Evolutionary conservation across 2,329 filamentous ascomycete species (phyloP), one percentile per base, ranked within the genome.

Genomic region (Aspergillus transmontanensis): DNA sequence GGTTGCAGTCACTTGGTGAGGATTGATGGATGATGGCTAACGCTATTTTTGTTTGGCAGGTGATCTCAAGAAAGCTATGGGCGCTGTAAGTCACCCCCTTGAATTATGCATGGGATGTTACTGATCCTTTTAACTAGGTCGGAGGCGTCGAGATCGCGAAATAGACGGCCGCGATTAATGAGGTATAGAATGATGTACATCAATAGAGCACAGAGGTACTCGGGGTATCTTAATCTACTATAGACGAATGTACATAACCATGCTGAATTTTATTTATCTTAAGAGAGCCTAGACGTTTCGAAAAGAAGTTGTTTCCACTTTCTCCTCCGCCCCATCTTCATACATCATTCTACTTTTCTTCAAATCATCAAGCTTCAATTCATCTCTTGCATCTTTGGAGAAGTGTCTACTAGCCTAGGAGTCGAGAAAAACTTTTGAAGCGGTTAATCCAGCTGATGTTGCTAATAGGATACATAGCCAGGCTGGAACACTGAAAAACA

Each of bases 121-220:
- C 16, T 41, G 16, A 80, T 79, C 84, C 1, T 79, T 41, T 36
- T 7, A 0, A 41, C 39, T 93, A 6, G 89, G 89, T 61, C 19
- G 89, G 89, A n/a, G 91, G 90, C 80, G 89, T 93, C 34, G 90
- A 93, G 80, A 90, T 93, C 68, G 78, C 72, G 68, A 81, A 82
- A 76, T 82, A 80, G 67, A 73, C 62, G 34, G 36, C 26, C 12
- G 34, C 12, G 5, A 16, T 5, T 2, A 5, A 41, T 0, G 36
- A 41, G 16, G 39, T n/a, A 0, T n/a, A n/a, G 39, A 41, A 41
- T 3, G 39, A 9, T 41, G 16, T 41, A 41, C 39, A 41, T 41
- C 39, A n/a, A 41, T 41, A n/a, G 39, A 41, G 19, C 39, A 41
- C n/a, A 41, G 39, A 41, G 39, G 19, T n/a, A 41, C 39, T 41